Base-by-base conservation (phyloP, 257 asterid species). In the Solanum clarkiae region DNA sequence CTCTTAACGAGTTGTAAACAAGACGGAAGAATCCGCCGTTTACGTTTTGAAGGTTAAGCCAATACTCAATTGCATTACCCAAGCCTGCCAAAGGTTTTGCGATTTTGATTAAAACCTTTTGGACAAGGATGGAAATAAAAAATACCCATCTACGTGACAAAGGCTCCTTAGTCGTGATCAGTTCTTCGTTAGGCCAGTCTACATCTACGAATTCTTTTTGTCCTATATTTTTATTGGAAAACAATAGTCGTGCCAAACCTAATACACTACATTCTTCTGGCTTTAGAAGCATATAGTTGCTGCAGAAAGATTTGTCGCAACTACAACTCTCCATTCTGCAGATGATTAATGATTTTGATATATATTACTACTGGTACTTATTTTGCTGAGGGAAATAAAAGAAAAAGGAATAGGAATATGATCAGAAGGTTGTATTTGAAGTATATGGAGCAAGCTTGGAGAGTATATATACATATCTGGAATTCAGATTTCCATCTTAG, bases 31-130 rank as follows among this genome's bases (percentile, higher is more conserved):
- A 83, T 10, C 90, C 88, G 17, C 88, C 89, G 80, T 95, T 92
- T 15, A 57, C 69, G 0, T 90, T 87, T 16, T 91, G 69, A 85
- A 94, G 85, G 85, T 94, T 94, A 3, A 95, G 86, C 92, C 98
- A 95, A 22, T 91, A n/a, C 85, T 95, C 97, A 14, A 90, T 55
- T 0, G 80, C 84, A 11, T 90, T 86, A 26, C 98, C 98, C 17
- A 86, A 20, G 0, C 60, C 10, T 0, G 91, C 90, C 91, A 93
- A 15, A 18, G 94, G 94, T n/a, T 86, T 89, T 0, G 92, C 15
- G 22, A 4, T 22, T 7, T 12, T 47, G 7, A 62, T 86, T 15
- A 89, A 80, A 29, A 56, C 7, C 7, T 80, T 89, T 12, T 85
- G 88, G 44, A 51, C 12, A 4, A 75, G 7, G 5, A 89, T 55